A percentile compares a stretch with the other conserved stretches of the same genome.
phyloP scores from a whole-genome alignment of 2,329 filamentous ascomycete species.

The Aspergillus puulaauensis region DNA sequence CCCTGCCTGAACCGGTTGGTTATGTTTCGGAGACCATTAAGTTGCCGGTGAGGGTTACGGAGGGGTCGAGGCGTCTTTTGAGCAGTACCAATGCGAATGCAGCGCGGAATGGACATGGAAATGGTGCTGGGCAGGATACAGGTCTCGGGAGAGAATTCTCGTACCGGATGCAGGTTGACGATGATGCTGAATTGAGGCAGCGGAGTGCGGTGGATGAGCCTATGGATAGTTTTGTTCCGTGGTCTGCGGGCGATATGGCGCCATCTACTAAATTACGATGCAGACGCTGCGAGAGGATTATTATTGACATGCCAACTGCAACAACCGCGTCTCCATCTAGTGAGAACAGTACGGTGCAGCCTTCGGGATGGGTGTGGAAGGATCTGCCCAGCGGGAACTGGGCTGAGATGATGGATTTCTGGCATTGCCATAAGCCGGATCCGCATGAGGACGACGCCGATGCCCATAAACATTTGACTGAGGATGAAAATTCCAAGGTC shows the following conservation, averaged over 20 bases:
- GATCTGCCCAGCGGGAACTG: slow-evolving; percentile 94
- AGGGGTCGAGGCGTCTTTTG: slow-evolving; percentile 25
- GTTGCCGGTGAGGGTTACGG: slow-evolving; percentile 44
- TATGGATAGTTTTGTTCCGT: slow-evolving; percentile 36
- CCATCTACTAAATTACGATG: slow-evolving; percentile 36
- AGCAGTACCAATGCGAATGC: neutral
- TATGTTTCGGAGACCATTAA: slow-evolving; percentile 43
- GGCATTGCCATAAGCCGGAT: slow-evolving; percentile 95
- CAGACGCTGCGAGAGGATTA: slow-evolving; percentile 32
- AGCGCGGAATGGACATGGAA: neutral
- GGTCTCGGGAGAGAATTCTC: slow-evolving; percentile 45
- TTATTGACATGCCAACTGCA: slow-evolving; percentile 24
- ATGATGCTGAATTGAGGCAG: slow-evolving; percentile 19
- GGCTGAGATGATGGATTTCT: slow-evolving; percentile 99
- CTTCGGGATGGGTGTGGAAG: slow-evolving; percentile 66
- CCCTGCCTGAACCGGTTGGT: slow-evolving; percentile 29
- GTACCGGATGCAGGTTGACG: slow-evolving; percentile 54
- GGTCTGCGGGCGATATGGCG: slow-evolving; percentile 40
- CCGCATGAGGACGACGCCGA: slow-evolving; percentile 45
- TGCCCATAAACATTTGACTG: slow-evolving; percentile 26
- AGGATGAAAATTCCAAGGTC: slow-evolving; percentile 51
- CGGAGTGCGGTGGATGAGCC: slow-evolving; percentile 20
- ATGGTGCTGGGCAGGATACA: neutral
- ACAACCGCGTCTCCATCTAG: neutral
- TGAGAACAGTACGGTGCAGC: neutral